Base-by-base conservation (phyloP, 163 green algal species). In the Chlorella variabilis region DNA sequence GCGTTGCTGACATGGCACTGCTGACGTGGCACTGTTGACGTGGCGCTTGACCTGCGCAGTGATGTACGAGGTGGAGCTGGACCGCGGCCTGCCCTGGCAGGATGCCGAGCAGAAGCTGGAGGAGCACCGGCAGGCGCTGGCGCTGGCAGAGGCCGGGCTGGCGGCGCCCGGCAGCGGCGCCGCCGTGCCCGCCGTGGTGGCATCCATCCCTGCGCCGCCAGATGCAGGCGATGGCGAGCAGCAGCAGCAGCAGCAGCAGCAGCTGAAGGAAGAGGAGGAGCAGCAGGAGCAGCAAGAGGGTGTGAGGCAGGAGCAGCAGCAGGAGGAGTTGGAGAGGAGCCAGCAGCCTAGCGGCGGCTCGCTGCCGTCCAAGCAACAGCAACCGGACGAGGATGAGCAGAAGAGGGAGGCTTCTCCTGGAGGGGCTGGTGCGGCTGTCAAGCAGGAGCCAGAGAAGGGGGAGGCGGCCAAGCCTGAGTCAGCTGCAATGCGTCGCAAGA, bases 51-150 rank as follows among this genome's bases (percentile, higher is more conserved):
- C n/a, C n/a, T n/a, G n/a, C n/a, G 71, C 86, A 59, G 49, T 90
- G 77, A 74, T 91, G 33, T 85, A 86, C 58, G 78, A 58, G 11
- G 34, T 89, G 1, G 65, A 81, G 54, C 63, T 90, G 61, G 88
- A 92, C 73, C 59, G 88, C 1, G 88, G 88, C 23, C 56, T 90
- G 41, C 85, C 88, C 68, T 92, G 86, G 86, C 59, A 76, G 5
- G 68, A 77, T 1, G 86, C 88, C 3, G 45, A 58, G 41, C 25
- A 51, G 54, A 51, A 83, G 58, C 82, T 91, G 76, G 48, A 80
- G 36, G 21, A 69, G 56, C 71, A 82, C 49, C 66, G 70, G 39
- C 34, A 68, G 33, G 27, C 21, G 36, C 56, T 29, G 2, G 80
- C 69, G 27, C 8, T 58, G 34, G 61, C 80, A 21, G 62, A 33